Conservation (phyloP, 2,329 filamentous ascomycete species). For the Hypoxylon sp. region DNA sequence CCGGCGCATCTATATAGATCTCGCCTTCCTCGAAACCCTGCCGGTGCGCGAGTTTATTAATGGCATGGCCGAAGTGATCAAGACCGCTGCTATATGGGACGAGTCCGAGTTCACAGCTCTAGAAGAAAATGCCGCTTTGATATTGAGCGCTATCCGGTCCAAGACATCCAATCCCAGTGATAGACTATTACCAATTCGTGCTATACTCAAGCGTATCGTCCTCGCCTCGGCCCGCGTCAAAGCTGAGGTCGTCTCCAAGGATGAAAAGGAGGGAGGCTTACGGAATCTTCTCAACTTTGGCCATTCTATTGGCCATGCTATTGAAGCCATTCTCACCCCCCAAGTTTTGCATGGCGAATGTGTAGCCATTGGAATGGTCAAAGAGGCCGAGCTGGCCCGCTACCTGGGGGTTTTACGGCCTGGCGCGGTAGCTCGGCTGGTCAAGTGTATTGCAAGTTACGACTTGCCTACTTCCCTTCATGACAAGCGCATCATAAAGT, state of each 20-base stretch:
- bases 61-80: slow-evolving; percentile 98
- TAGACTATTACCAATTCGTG: slow-evolving; percentile 79
- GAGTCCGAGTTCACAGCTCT: slow-evolving; percentile 87
- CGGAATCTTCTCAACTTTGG: slow-evolving; percentile 97
- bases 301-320: slow-evolving; percentile 97
- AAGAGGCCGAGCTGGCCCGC: slow-evolving; percentile 93
- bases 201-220: slow-evolving; percentile 83
- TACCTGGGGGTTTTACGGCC: slow-evolving; percentile 88
- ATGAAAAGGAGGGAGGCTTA: slow-evolving; percentile 94
- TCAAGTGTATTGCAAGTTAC: slow-evolving; percentile 96
- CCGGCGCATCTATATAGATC: slow-evolving; percentile 91
- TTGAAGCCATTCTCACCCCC: slow-evolving; percentile 94
- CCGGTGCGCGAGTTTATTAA: slow-evolving; percentile 96
- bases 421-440: slow-evolving; percentile 88
- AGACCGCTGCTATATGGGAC: slow-evolving; percentile 97
- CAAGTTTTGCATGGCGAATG: slow-evolving; percentile 96
- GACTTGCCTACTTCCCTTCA: slow-evolving; percentile 87
- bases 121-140: slow-evolving; percentile 83
- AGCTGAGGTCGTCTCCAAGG: slow-evolving; percentile 91
- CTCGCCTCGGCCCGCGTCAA: slow-evolving; percentile 93
- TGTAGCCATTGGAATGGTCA: slow-evolving; percentile 98
- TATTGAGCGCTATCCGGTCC: slow-evolving; percentile 79
- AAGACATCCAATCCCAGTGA: slow-evolving; percentile 66
- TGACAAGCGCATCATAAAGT: slow-evolving; percentile 84
- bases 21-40: slow-evolving; percentile 90